Conservation (phyloP, 805 yeast species). For the Sungouiozyma intestinalis region DNA sequence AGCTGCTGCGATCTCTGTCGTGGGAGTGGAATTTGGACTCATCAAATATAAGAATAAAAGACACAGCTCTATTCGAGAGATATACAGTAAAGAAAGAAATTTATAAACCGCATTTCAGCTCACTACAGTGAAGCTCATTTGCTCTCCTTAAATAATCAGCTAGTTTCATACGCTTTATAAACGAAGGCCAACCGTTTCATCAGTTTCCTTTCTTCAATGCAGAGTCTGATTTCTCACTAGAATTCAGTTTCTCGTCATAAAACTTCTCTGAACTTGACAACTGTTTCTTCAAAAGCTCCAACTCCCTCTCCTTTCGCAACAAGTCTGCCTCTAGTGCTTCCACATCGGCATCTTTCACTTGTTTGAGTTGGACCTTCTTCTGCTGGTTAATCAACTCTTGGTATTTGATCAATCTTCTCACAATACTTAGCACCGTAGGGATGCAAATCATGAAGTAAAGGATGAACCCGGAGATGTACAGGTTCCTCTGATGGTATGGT, state of each 20-base stretch:
- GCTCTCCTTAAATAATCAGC: too few species aligned
- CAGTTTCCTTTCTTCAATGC: constrained; percentile 1
- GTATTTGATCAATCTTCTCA: constrained; percentile 42
- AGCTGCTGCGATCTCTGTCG: constrained; percentile 1
- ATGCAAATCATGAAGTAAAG: constrained; percentile 46
- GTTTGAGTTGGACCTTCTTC: constrained; percentile 5
- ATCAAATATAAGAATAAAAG: constrained; percentile 1
- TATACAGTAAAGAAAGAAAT: constrained; percentile 13
- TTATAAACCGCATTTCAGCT: constrained; percentile 3
- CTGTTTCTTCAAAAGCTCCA: constrained; percentile 41
- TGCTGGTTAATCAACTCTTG: constrained; percentile 26
- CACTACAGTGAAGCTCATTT: too few species aligned
- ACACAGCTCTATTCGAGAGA: constrained; percentile 9
- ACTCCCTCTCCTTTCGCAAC: constrained; percentile 33
- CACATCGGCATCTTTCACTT: constrained; percentile 22
- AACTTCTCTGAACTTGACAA: constrained; percentile 40
- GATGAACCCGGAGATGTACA: constrained; percentile 54
- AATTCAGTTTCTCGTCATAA: constrained; percentile 30
- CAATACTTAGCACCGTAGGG: constrained; percentile 41
- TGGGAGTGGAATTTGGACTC: constrained; percentile 1
- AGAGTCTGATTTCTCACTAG: constrained; percentile 1
- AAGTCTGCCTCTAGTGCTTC: constrained; percentile 31
- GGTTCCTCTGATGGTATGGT: constrained; percentile 53
- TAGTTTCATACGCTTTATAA: too few species aligned
- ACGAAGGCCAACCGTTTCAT: background rate